Evolutionary conservation across 139 green algal species (phyloP).

Genomic region (Coelastrella sp.): DNA sequence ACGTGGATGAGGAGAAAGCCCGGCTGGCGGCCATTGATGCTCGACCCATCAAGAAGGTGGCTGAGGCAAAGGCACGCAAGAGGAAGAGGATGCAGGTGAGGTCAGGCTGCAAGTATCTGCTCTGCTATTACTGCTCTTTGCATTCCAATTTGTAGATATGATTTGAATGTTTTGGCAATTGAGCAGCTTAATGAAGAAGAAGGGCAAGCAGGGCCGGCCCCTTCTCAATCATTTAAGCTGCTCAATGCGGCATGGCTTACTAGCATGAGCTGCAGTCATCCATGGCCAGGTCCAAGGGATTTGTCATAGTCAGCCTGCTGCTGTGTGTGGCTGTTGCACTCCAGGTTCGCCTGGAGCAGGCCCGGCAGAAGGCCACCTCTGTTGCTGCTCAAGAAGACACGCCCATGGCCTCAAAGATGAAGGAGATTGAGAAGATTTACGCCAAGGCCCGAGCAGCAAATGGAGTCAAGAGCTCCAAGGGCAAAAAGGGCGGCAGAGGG

Average conservation of each 20-base stretch:
- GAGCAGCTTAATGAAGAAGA: neutral
- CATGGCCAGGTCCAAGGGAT: neutral
- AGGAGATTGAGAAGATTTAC: constrained; percentile 86
- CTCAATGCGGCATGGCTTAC: neutral
- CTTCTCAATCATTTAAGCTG: neutral
- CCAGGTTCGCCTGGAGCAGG: constrained; percentile 65
- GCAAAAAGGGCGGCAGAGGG: constrained; percentile 34
- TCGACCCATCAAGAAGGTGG: constrained; percentile 97
- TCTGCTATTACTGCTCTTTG: neutral
- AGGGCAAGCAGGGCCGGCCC: no score
- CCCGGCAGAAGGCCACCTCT: constrained; percentile 81
- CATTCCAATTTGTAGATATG: neutral
- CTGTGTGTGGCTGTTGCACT: neutral
- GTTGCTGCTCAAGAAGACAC: constrained; percentile 86
- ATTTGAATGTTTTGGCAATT: neutral
- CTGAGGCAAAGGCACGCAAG: constrained; percentile 94
- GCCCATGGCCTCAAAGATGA: constrained; percentile 68
- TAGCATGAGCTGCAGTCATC: neutral
- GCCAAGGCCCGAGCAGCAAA: constrained; percentile 64
- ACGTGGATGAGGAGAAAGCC: constrained; percentile 87
- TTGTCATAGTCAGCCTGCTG: neutral
- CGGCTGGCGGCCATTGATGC: constrained; percentile 85
- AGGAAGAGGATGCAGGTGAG: constrained; percentile 70
- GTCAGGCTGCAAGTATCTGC: neutral
- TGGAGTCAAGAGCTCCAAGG: constrained; percentile 60